A percentile compares a stretch with the other conserved stretches of the same genome.
Evolutionary conservation across 2,329 filamentous ascomycete species (phyloP).

Genomic region (Aspergillus sp.): DNA sequence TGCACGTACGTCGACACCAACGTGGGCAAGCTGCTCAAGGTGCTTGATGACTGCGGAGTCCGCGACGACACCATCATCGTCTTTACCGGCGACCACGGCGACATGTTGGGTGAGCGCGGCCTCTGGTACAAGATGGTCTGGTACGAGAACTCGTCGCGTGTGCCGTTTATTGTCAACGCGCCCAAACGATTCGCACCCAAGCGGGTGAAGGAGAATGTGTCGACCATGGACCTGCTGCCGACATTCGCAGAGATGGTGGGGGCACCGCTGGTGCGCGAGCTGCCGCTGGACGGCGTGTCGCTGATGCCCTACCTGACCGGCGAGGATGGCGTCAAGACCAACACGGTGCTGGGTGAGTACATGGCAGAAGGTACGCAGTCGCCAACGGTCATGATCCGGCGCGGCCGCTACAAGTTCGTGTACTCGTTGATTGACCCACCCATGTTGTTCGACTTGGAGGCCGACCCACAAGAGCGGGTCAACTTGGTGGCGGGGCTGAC

Average conservation of each 20-base stretch:
- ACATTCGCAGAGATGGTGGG: conserved; percentile 84
- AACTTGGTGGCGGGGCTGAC: conserved; percentile 59
- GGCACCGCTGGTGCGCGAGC: conserved; percentile 64
- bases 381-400: conserved; percentile 91
- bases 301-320: conserved; percentile 74
- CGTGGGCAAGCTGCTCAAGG: conserved; percentile 77
- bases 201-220: conserved; percentile 80
- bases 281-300: conserved; percentile 86
- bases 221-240: conserved; percentile 85
- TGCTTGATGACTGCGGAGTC: conserved; percentile 76
- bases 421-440: conserved; percentile 81
- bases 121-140: conserved; percentile 98
- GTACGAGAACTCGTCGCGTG: conserved; percentile 87
- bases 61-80: conserved; percentile 86
- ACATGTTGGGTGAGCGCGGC: conserved; percentile 91
- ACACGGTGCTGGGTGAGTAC: conserved; percentile 93
- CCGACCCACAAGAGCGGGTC: conserved; percentile 74
- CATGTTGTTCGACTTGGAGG: conserved; percentile 77
- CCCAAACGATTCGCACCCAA: conserved; percentile 74
- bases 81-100: conserved; percentile 91
- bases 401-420: conserved; percentile 87
- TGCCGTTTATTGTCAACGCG: conserved; percentile 82
- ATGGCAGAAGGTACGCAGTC: conserved; percentile 89
- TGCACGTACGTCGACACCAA: conserved; percentile 94
- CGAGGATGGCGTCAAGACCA: conserved; percentile 58